Base-by-base conservation (phyloP, 495 filamentous ascomycete genomes). In the Penicillium mononematosum region DNA sequence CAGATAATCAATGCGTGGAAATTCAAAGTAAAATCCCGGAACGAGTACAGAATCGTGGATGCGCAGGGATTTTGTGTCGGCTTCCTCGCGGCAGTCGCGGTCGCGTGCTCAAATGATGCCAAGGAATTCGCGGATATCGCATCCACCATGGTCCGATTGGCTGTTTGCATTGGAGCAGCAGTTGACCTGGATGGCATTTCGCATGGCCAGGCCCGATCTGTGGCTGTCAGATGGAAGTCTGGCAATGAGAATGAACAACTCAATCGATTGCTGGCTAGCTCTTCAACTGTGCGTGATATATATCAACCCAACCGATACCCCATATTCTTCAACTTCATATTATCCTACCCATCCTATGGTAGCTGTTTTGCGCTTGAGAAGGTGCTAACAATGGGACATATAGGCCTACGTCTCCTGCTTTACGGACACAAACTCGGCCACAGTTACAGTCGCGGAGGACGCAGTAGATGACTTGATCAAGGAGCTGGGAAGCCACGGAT, bases 51-150 rank as follows among this genome's bases (percentile, higher is more conserved):
- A 16, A 9, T 50, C 3, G 34, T 50, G 1, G 47, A 50, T 24
- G 20, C 32, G 3, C 47, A 50, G 14, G 47, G 47, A 1, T 50
- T 50, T 10, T 50, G 47, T 24, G 47, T 50, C 19, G 47, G 47
- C 5, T 50, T 50, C 19, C 9, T 50, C n/a, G 31, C 47, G 8
- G 47, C 47, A 2, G 14, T 38, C 19, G 47, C 20, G 9, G 19
- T 38, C 32, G 32, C 47, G 4, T 38, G 31, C 32, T 50, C 47
- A 1, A n/a, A 50, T 2, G n/a, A 27, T 14, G 5, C 17, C n/a
- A 3, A n/a, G 0, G 47, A 50, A 17, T 38, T 50, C 2, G 11
- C 14, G 19, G 11, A 34, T 2, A 34, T 50, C 12, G 22, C 31
- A 2, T 34, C 47, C 12, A 19, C 20, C 6, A 50, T 50, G 19